Base-by-base conservation (phyloP, 352 stramenopile species). In the Thraustotheca clavata region DNA sequence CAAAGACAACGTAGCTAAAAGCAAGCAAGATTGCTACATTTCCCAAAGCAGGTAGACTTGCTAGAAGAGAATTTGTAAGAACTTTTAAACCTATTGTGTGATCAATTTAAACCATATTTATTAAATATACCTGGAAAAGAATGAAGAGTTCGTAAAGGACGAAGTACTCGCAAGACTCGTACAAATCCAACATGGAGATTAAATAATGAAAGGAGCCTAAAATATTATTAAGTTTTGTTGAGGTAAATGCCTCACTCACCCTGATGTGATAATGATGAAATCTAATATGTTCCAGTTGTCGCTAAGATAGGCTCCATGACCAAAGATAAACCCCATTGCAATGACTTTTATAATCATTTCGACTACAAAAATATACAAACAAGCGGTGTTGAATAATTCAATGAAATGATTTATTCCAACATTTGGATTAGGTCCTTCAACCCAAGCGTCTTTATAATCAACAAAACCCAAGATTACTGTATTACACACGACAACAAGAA, bases 241-340 rank as follows among this genome's bases (percentile, higher is more conserved):
- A n/a, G n/a, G n/a, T n/a, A n/a, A n/a, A n/a, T n/a, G n/a, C n/a
- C n/a, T n/a, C n/a, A n/a, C n/a, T n/a, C 65, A 96, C 78, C 82
- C 91, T 22, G 86, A 83, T 14, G 94, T 48, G 57, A 98, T 89
- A 33, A 97, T 88, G 32, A 95, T 71, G 67, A 97, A 97, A 62
- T 98, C 91, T 26, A 98, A 74, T 22, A 91, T 65, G 49, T 98
- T 97, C 91, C 89, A 98, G 8, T 73, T 71, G 69, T 98, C 88
- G 11, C 76, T 69, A 0, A 90, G 69, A 62, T 97, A 97, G 18
- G 75, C 77, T 1, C 85, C 78, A 22, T 76, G 69, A 1, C 72
- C 76, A 0, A 69, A 65, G 4, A 83, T 31, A 14, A 92, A 78
- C 0, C 91, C 91, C 71, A 96, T 79, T 0, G 85, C 84, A 16